Base-by-base conservation (phyloP, 345 rosid species). In the Physaria fendleri region DNA sequence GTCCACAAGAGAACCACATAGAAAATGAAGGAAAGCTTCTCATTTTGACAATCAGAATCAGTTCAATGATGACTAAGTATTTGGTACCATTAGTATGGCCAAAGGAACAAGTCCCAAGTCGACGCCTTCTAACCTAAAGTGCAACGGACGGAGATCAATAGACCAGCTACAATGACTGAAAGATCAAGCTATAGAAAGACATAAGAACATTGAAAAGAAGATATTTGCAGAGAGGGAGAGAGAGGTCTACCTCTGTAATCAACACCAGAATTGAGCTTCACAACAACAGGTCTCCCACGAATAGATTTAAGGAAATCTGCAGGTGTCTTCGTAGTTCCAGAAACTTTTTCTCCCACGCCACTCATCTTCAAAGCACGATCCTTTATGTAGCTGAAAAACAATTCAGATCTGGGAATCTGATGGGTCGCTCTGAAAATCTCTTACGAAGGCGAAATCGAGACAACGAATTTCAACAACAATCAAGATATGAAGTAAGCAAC, bases 221-320 rank as follows among this genome's bases (percentile, higher is more conserved):
- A 15, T 27, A n/a, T n/a, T n/a, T n/a, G 35, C 12, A 25, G 40
- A 44, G 73, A 30, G 39, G 65, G 66, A 35, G 16, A 35, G 28
- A 25, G 8, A 24, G 4, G n/a, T 16, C 21, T 4, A 83, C 90
- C 96, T 79, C 91, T 66, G 56, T 88, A 88, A 64, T 85, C 91
- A 17, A 83, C 88, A 25, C 96, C 88, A 33, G 91, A 88, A 60
- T 88, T 86, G 48, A 89, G 74, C 65, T 89, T 89, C 16, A 89
- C 95, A 5, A 89, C 95, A 39, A 89, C 92, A 0, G 90, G 92
- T 11, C 85, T 75, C 7, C 97, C 97, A 1, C 95, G 87, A 23
- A 86, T 86, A 0, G 92, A 89, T 56, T 89, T 89, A 59, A 89
- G 77, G 68, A 86, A 89, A 66, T 86, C 95, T 2, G 85, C 78